Base-by-base conservation (phyloP, 768 basidiomycete species). In the Hygrocybe coccinea region DNA sequence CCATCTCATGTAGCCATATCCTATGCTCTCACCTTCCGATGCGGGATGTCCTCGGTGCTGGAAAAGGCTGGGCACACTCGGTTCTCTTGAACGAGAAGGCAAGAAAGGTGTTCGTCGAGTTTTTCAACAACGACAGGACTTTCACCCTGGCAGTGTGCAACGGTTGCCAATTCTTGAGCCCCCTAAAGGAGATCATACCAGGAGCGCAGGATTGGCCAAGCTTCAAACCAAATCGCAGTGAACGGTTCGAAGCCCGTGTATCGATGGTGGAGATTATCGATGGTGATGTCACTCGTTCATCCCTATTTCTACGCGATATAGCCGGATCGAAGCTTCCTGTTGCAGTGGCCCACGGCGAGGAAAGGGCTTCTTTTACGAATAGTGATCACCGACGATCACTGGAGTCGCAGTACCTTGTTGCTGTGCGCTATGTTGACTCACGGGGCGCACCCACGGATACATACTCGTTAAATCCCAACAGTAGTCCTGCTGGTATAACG, bases 41-140 rank as follows among this genome's bases (percentile, higher is more conserved):
- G 71, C 52, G 46, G 37, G 95, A 99, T 69, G 95, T 97, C 12
- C 81, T 99, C 9, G 95, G 97, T 29, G 95, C 97, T 8, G 97
- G 95, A 8, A 95, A 89, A 69, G 95, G 95, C 21, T 99, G 97
- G 97, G 95, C 95, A 3, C 85, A 95, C 67, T 95, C 95, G n/a
- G 87, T 93, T 21, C 81, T 95, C 17, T 81, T 97, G 44, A 88
- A 98, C 71, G 74, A 77, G 43, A 74, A 71, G 11, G 90, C 91
- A 2, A 80, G 90, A n/a, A 72, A 67, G 19, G 87, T 92, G 65
- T 97, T 98, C 69, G 65, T 74, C 7, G 71, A 69, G 10, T 99
- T 98, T 80, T 97, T 99, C 75, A 67, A 76, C 50, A 78, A 91
- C 39, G 71, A 81, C n/a, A 77, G 84, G 62, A 91, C 93, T 0